These are phyloP conservation scores for Rhizophagus prolifer DNA, from an alignment of 192 early-diverging fungal species.

Conservation along the genomic window DNA sequence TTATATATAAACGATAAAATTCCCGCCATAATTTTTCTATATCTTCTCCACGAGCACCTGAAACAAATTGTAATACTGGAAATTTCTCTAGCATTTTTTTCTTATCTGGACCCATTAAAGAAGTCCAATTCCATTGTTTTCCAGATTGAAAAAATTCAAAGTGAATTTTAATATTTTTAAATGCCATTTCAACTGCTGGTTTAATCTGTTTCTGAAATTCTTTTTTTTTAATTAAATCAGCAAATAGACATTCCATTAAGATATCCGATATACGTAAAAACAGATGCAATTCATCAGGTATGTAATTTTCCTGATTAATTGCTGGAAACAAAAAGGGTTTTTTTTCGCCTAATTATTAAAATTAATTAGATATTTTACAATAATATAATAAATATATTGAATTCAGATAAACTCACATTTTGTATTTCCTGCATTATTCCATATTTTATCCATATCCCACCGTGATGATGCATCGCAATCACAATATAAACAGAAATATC, in stretches of 20 bases:
- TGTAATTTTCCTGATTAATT: conserved; percentile 8
- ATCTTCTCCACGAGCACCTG: neutral
- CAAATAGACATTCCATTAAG: neutral
- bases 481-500: neutral
- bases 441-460: neutral
- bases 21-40: neutral
- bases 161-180: neutral
- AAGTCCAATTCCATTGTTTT: neutral
- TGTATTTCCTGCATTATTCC: neutral
- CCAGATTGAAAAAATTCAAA: conserved; percentile 14
- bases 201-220: neutral
- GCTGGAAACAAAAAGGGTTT: neutral
- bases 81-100: conserved; percentile 11
- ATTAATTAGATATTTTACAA: too few relatives aligned
- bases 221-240: conserved; percentile 6
- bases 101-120: conserved; percentile 9
- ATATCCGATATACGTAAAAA: neutral
- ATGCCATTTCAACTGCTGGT: neutral
- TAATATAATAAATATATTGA: too few relatives aligned
- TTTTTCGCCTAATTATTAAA: neutral
- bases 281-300: neutral
- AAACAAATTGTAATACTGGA: neutral
- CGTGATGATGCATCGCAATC: neutral
- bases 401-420: too few relatives aligned
- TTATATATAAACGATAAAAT: neutral